These are phyloP conservation scores for Guillardia theta DNA, from an alignment of 78 protist genomes.

Conservation along the genomic window DNA sequence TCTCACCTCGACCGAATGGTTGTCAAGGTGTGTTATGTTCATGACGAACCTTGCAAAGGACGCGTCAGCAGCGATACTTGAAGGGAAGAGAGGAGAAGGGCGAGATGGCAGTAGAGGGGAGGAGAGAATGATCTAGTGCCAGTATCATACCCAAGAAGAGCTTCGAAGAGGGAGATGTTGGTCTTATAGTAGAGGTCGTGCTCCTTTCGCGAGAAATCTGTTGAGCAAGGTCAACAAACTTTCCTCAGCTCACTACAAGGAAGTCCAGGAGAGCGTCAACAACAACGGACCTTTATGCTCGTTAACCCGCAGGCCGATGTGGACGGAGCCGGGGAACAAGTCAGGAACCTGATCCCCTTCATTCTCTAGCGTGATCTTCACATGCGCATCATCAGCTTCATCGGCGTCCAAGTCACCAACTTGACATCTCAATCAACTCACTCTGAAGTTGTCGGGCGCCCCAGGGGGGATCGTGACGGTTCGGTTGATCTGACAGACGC, in stretches of 20 bases:
- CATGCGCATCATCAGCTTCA: no score
- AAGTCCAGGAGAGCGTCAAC: no score
- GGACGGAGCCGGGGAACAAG: not conserved
- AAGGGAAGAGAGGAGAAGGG: not conserved
- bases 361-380: not conserved
- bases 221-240: not conserved
- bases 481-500: no score
- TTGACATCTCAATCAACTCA: no score
- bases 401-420: no score
- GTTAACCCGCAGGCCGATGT: no score
- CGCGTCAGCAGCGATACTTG: not conserved
- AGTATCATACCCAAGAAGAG: not conserved
- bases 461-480: not conserved
- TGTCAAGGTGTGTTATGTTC: constrained; percentile 17
- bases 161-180: constrained; percentile 13
- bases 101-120: not conserved
- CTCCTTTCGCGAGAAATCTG: not conserved
- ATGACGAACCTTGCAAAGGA: not conserved
- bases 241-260: not conserved
- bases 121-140: not conserved
- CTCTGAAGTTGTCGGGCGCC: not conserved
- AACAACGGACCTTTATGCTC: no score
- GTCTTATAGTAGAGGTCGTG: not conserved
- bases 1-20: not conserved
- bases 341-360: not conserved